A percentile compares a stretch with the other conserved stretches of the same genome.
phyloP scores from a whole-genome alignment of 2,329 filamentous ascomycete genomes.

The Sphaerulina vaccinii region DNA sequence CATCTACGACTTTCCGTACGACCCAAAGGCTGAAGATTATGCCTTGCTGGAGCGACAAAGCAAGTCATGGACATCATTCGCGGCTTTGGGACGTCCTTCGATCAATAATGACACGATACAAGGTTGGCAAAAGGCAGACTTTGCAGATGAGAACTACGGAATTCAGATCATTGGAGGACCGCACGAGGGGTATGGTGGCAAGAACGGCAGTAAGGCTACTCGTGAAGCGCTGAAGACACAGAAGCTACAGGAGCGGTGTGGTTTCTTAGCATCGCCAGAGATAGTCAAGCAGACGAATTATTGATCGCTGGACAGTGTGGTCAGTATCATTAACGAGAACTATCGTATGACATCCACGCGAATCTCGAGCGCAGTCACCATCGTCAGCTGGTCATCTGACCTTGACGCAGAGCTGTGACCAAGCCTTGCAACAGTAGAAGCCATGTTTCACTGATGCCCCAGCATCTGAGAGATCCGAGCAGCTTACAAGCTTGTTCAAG shows the following conservation, averaged over 20 bases:
- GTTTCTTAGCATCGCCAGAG: constrained; percentile 47
- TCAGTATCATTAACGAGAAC: no score
- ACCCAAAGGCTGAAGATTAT: constrained; percentile 43
- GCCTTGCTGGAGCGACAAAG: constrained; percentile 43
- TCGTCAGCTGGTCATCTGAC: no score
- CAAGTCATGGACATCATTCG: constrained; percentile 52
- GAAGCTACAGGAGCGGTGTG: constrained; percentile 50
- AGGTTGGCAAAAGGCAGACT: constrained; percentile 45
- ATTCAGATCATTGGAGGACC: constrained; percentile 50
- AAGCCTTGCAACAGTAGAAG: constrained; percentile 12
- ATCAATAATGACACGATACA: constrained; percentile 41
- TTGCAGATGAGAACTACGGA: constrained; percentile 24
- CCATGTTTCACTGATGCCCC: constrained; percentile 18
- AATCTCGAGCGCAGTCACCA: no score
- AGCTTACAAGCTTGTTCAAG: constrained; percentile 42
- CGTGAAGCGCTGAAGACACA: constrained; percentile 36
- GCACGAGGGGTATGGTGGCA: constrained; percentile 43
- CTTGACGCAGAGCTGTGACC: constrained; percentile 3
- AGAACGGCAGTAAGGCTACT: constrained; percentile 39
- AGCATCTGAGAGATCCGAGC: constrained; percentile 28
- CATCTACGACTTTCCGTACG: constrained; percentile 34
- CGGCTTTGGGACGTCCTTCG: constrained; percentile 41
- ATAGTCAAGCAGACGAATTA: constrained; percentile 42
- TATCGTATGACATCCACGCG: no score
- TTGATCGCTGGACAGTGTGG: no score